Percentiles rank a stretch among this genome's conserved stretches.
phyloP scores from a whole-genome alignment of 1,284 basidiomycete genomes.

The Grifola frondosa region DNA sequence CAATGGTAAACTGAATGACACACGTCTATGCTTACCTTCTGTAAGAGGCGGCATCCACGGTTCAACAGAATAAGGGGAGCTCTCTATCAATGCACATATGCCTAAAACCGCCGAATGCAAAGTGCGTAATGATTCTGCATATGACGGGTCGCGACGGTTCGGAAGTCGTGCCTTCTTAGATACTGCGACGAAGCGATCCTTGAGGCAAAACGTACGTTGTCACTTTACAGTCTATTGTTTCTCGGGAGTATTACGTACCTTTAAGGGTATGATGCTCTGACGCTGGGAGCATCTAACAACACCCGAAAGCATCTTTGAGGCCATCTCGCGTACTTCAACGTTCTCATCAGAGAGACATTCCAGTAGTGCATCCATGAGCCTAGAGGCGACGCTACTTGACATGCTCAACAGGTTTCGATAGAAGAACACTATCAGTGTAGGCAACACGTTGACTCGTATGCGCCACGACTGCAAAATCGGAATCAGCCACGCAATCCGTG shows the following conservation, averaged over 20 bases:
- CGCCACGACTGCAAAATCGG: slow-evolving; percentile 65
- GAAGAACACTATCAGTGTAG: slow-evolving; percentile 80
- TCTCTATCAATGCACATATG: slow-evolving; percentile 81
- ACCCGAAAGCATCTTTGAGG: slow-evolving; percentile 87
- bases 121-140: slow-evolving; percentile 71
- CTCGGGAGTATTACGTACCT: slow-evolving; percentile 45
- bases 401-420: slow-evolving; percentile 83
- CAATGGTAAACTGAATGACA: not conserved
- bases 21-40: slow-evolving; percentile 50
- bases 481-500: slow-evolving; percentile 5
- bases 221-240: slow-evolving; percentile 9
- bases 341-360: slow-evolving; percentile 88
- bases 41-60: slow-evolving; percentile 77
- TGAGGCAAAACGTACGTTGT: slow-evolving; percentile 5
- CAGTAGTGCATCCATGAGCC: slow-evolving; percentile 78
- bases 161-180: slow-evolving; percentile 70
- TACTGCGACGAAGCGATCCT: slow-evolving; percentile 79
- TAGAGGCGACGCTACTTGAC: slow-evolving; percentile 61
- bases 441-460: slow-evolving; percentile 71
- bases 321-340: slow-evolving; percentile 92
- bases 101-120: slow-evolving; percentile 92
- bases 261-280: slow-evolving; percentile 82
- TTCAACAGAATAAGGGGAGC: slow-evolving; percentile 77
- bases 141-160: slow-evolving; percentile 66
- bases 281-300: slow-evolving; percentile 93